Conservation (phyloP, 768 basidiomycete genomes). For the Phylloporus sp. region DNA sequence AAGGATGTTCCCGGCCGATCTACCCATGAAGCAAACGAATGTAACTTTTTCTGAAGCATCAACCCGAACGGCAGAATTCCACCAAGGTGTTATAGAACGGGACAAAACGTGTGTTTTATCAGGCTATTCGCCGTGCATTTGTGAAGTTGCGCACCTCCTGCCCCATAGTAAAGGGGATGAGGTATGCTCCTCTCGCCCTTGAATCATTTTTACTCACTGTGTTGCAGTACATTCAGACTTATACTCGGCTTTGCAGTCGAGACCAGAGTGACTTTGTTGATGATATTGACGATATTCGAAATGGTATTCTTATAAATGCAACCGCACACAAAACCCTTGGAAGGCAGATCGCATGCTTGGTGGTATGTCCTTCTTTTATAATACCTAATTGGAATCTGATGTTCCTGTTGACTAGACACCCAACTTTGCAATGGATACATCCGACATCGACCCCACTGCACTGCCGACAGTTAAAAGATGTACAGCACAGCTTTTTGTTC, state of each 20-base stretch:
- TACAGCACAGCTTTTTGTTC: not conserved
- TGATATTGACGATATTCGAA: not conserved
- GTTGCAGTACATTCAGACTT: not conserved
- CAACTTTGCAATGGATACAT: constrained; percentile 3
- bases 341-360: not conserved
- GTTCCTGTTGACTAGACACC: not conserved
- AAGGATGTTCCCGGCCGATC: constrained; percentile 4
- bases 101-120: constrained; percentile 2
- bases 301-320: constrained; percentile 1
- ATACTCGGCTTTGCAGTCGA: not conserved
- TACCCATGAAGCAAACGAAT: not conserved
- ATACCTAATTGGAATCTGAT: not conserved
- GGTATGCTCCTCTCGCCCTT: not conserved
- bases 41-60: not conserved
- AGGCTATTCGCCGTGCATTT: fast-evolving
- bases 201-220: not conserved
- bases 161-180: constrained; percentile 1
- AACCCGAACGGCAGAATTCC: not conserved
- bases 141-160: constrained; percentile 5
- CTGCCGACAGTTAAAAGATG: not conserved
- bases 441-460: not conserved
- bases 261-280: not conserved
- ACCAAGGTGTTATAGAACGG: not conserved
- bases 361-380: not conserved
- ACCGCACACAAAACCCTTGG: not conserved